Evolutionary conservation across 2,329 filamentous ascomycete species (phyloP).

Genomic region (Phaeosphaeriaceae sp.): DNA sequence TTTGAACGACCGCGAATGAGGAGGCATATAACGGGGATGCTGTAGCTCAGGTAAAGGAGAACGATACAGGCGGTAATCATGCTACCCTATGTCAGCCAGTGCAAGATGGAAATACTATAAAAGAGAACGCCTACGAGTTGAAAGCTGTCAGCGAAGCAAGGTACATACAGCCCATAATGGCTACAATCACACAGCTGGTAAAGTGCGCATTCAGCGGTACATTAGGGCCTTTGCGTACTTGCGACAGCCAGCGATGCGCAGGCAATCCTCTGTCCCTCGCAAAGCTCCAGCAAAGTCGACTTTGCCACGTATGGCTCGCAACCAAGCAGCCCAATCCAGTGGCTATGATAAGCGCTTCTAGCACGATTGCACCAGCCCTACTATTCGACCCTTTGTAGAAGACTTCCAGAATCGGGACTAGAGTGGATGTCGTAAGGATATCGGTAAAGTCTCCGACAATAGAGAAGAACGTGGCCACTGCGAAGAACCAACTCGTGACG

Average conservation of each 20-base stretch:
- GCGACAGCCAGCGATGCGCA: constrained; percentile 48
- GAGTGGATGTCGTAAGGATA: constrained; percentile 50
- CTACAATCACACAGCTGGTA: constrained; percentile 54
- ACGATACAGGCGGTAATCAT: constrained; percentile 54
- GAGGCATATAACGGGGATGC: constrained; percentile 54
- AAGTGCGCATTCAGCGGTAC: constrained; percentile 56
- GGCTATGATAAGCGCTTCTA: constrained; percentile 55
- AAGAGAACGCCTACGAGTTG: constrained; percentile 47
- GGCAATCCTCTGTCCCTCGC: constrained; percentile 59
- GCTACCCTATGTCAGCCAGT: constrained; percentile 22
- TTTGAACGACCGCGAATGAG: constrained; percentile 54
- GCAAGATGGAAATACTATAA: neutral
- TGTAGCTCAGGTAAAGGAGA: constrained; percentile 48
- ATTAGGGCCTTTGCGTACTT: constrained; percentile 50
- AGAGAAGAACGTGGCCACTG: constrained; percentile 58
- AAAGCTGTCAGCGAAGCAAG: constrained; percentile 50
- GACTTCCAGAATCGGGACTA: constrained; percentile 56
- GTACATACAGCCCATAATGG: constrained; percentile 56
- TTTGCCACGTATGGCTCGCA: constrained; percentile 59
- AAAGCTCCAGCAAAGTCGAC: constrained; percentile 60
- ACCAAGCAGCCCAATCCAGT: constrained; percentile 57
- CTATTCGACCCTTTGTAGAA: constrained; percentile 54
- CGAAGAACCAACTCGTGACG: constrained; percentile 56
- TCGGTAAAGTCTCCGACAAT: constrained; percentile 54
- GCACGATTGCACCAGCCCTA: constrained; percentile 54